Percentiles rank a stretch among this genome's conserved stretches.
phyloP scores from a whole-genome alignment of 176 grass and related monocot species.

The Microstegium vimineum region DNA sequence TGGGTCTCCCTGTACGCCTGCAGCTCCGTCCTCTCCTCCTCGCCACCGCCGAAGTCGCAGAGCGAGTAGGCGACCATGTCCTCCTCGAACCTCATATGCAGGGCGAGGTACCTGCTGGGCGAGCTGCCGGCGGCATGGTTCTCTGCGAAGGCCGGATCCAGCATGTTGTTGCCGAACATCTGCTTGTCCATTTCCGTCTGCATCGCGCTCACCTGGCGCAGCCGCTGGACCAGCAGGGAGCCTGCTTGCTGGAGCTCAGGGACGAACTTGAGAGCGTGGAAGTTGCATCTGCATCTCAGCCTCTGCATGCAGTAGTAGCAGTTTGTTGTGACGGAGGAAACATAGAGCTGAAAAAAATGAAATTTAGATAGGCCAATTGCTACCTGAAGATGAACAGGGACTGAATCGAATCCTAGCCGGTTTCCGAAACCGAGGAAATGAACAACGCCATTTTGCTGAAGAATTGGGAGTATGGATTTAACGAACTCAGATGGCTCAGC shows the following conservation, averaged over 20 bases:
- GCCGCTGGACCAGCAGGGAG: slow-evolving; percentile 72
- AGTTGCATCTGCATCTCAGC: slow-evolving; percentile 94
- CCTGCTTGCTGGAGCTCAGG: slow-evolving; percentile 64
- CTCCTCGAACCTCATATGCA: slow-evolving; percentile 95
- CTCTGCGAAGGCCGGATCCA: neutral
- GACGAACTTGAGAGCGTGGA: slow-evolving; percentile 89
- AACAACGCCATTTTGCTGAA: slow-evolving; percentile 51
- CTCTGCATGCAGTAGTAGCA: slow-evolving; percentile 53
- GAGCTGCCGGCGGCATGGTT: neutral
- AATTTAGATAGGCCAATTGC: neutral
- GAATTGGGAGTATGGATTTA: slow-evolving; percentile 56
- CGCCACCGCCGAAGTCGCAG: slow-evolving; percentile 88
- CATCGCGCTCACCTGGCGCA: slow-evolving; percentile 50
- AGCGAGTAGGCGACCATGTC: slow-evolving; percentile 99
- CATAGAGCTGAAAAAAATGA: neutral
- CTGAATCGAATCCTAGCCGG: slow-evolving; percentile 85
- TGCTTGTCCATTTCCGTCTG: slow-evolving; percentile 69
- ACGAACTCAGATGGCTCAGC: slow-evolving; percentile 72
- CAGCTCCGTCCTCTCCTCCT: slow-evolving; percentile 68
- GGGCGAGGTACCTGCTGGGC: slow-evolving; percentile 66
- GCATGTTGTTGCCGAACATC: slow-evolving; percentile 64
- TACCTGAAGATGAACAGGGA: slow-evolving; percentile 81
- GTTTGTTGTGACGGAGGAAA: neutral
- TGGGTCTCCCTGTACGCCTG: slow-evolving; percentile 78
- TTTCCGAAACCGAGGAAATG: slow-evolving; percentile 98